Conservation (phyloP, 352 stramenopile genomes). For the Thalassiosira livingstoniorum region DNA sequence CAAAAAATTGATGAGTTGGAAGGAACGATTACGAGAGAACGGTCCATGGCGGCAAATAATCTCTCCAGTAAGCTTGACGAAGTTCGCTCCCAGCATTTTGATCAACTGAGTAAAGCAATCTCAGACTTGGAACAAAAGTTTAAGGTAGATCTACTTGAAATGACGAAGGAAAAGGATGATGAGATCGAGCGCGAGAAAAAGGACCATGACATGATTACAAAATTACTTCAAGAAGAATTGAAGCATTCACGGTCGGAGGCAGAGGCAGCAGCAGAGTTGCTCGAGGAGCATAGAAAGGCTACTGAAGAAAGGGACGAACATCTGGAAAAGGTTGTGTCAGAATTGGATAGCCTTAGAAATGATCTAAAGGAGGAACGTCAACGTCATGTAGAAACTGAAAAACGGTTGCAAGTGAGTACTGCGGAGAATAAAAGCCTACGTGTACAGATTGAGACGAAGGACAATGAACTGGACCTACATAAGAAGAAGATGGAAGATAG, state of each 20-base stretch:
- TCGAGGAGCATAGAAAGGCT: background rate
- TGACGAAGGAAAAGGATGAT: slow-evolving; percentile 30
- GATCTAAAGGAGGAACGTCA: background rate
- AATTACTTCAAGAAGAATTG: slow-evolving; percentile 12
- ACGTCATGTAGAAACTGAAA: background rate
- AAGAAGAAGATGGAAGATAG: slow-evolving; percentile 18
- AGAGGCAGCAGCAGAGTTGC: background rate
- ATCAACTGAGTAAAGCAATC: slow-evolving; percentile 16
- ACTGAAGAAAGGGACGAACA: background rate
- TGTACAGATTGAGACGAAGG: slow-evolving; percentile 3
- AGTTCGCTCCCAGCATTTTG: slow-evolving; percentile 19
- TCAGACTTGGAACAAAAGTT: slow-evolving; percentile 44
- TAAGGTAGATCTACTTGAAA: slow-evolving; percentile 25
- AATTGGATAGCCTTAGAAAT: background rate
- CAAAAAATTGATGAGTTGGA: slow-evolving; percentile 6
- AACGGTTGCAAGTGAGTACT: background rate
- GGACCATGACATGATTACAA: background rate
- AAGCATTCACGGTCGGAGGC: background rate
- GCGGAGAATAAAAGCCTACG: background rate
- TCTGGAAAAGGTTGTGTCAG: background rate
- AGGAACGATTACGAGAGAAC: slow-evolving; percentile 16
- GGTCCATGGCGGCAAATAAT: background rate
- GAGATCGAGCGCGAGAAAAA: slow-evolving; percentile 22
- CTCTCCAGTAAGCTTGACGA: slow-evolving; percentile 25
- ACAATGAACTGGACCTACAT: slow-evolving; percentile 8